A percentile compares a stretch with the other conserved stretches of the same genome.
Conservation (phyloP, 2,329 filamentous ascomycete genomes). For the Dothideomycetidae sp. region DNA sequence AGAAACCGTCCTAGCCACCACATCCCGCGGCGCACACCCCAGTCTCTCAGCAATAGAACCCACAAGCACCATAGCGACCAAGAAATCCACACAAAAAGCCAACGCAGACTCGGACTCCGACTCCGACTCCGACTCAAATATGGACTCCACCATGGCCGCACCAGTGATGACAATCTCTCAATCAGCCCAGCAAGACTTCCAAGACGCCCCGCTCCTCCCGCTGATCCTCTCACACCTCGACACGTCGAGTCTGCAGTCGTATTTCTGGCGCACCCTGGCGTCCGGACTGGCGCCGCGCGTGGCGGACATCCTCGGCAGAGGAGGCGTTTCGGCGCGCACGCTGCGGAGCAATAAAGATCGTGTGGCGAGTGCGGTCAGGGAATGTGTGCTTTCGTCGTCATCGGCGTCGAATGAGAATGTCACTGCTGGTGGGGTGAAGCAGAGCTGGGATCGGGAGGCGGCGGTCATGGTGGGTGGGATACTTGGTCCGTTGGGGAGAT, state of each 20-base stretch:
- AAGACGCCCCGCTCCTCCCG: constrained; percentile 29
- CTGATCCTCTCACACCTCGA: constrained; percentile 61
- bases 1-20: constrained; percentile 58
- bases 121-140: constrained; percentile 13
- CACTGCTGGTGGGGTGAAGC: constrained; percentile 21
- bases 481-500: constrained; percentile 37
- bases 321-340: constrained; percentile 71
- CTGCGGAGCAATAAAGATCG: constrained; percentile 59
- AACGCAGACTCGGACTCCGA: constrained; percentile 27
- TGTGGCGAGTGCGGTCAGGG: constrained; percentile 63
- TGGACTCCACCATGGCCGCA: constrained; percentile 19
- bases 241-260: constrained; percentile 71
- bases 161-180: constrained; percentile 14
- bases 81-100: constrained; percentile 10
- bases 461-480: constrained; percentile 90
- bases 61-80: constrained; percentile 6
- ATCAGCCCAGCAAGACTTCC: constrained; percentile 31
- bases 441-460: constrained; percentile 73
- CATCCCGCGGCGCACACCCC: constrained; percentile 55
- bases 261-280: constrained; percentile 87
- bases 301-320: constrained; percentile 68
- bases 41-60: constrained; percentile 30
- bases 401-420: constrained; percentile 30
- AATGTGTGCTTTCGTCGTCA: constrained; percentile 69
- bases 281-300: constrained; percentile 61